Base-by-base conservation (phyloP, 352 stramenopile genomes). In the Elongisporangium anandrum region DNA sequence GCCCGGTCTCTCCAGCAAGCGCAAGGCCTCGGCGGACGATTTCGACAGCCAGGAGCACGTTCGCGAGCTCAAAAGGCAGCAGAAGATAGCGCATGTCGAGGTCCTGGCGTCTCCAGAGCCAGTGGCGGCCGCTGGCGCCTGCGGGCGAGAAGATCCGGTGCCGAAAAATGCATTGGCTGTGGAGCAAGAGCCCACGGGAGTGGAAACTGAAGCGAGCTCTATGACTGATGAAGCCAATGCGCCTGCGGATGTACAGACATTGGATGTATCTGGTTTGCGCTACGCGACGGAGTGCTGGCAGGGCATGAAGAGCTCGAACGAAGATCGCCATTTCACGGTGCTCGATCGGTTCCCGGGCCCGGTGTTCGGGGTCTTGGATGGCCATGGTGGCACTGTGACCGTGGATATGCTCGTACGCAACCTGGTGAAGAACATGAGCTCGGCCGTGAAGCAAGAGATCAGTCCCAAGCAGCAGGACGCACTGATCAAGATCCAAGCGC, bases 321-420 rank as follows among this genome's bases (percentile, higher is more conserved):
- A 91, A 69, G 81, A 91, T 50, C 77, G 81, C 21, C 59, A 77
- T 21, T 56, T 81, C 4, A 51, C 20, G 5, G 68, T 50, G 7
- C 10, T 61, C 15, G 57, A 72, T 12, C 53, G 57, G 4, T 82
- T 88, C 34, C 78, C 76, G 17, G 81, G 79, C 0, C 67, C 73
- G 2, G 71, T 79, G 10, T 82, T 89, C 62, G 77, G 68, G 1
- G 63, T 91, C 50, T 87, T 85, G 48, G 79, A 91, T 57, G 79
- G 79, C 17, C 79, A 89, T 26, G 72, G 79, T 21, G 79, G 81
- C 17, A 73, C 59, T 8, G 82, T 85, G 59, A 66, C 81, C 19
- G 70, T 64, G 12, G 63, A 87, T 29, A 81, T 82, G 22, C 63
- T 87, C 17, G 50, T 69, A 7, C 61, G 61, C 17, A 63, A 79